Conservation (phyloP, 2,329 filamentous ascomycete genomes). For the Colletotrichum camelliae region DNA sequence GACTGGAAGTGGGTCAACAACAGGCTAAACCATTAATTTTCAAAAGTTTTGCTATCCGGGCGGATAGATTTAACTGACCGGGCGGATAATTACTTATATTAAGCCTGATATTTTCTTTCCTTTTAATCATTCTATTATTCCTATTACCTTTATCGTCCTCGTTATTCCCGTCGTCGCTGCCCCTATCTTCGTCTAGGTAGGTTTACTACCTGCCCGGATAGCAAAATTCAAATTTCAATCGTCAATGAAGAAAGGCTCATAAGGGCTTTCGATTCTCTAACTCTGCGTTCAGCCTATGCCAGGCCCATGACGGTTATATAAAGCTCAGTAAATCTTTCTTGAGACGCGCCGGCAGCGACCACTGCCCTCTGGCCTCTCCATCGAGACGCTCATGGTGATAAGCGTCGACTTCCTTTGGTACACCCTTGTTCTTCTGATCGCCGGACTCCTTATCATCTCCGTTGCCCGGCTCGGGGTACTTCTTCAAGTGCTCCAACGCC, state of each 20-base stretch:
- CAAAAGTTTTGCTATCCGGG: not conserved
- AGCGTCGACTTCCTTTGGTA: not conserved
- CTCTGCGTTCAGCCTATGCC: fast-evolving
- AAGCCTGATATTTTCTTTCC: too few species aligned
- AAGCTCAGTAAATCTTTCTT: slow-evolving; percentile 12
- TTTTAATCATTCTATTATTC: too few species aligned
- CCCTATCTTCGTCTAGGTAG: too few species aligned
- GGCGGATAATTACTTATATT: too few species aligned
- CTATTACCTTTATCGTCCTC: too few species aligned
- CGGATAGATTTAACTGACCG: too few species aligned
- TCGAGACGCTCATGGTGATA: not conserved
- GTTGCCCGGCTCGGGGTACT: slow-evolving; percentile 47
- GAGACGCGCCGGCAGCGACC: not conserved
- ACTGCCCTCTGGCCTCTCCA: not conserved
- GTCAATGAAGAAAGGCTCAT: not conserved
- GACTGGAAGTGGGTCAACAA: not conserved
- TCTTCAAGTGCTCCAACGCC: slow-evolving; percentile 52
- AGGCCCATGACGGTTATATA: not conserved
- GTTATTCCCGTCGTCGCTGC: too few species aligned
- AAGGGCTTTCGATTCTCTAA: fast-evolving
- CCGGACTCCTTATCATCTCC: not conserved
- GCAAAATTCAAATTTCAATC: not conserved
- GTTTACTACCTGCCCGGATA: too few species aligned
- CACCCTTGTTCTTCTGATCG: not conserved
- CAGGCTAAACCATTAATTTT: not conserved